Conservation (phyloP, 176 grass and related monocot species). For the Hyparrhenia diplandra region DNA sequence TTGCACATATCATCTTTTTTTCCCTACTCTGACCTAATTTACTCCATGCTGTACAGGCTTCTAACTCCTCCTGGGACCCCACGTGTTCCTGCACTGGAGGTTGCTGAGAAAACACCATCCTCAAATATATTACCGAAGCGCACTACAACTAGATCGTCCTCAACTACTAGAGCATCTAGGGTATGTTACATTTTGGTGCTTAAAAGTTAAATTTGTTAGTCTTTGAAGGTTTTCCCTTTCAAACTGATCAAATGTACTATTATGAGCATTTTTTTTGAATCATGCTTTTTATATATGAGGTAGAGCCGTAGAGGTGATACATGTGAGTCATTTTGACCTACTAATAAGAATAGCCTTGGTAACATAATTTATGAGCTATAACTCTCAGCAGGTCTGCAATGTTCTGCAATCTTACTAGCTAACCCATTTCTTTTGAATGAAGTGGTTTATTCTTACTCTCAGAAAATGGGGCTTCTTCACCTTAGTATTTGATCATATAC, state of each 20-base stretch:
- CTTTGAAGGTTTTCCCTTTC: no score
- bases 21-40: neutral
- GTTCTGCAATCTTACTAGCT: neutral
- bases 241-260: no score
- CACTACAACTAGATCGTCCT: slow-evolving; percentile 58
- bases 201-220: no score
- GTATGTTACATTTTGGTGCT: no score
- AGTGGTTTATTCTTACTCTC: neutral
- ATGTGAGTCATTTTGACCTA: no score
- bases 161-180: slow-evolving; percentile 78
- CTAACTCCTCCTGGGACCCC: slow-evolving; percentile 92
- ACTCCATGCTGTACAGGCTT: slow-evolving; percentile 49
- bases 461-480: neutral
- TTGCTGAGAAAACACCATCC: slow-evolving; percentile 53
- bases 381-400: slow-evolving; percentile 1
- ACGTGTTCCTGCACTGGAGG: slow-evolving; percentile 50
- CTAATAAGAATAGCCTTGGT: no score
- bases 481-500: neutral
- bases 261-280: no score
- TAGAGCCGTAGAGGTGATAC: no score
- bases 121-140: slow-evolving; percentile 59
- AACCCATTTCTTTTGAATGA: neutral
- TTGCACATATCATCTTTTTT: neutral
- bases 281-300: no score
- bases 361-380: neutral